Percentiles rank a stretch among this genome's conserved stretches.
phyloP scores from a whole-genome alignment of 2,329 filamentous ascomycete species.

The Fusarium ambrosium region DNA sequence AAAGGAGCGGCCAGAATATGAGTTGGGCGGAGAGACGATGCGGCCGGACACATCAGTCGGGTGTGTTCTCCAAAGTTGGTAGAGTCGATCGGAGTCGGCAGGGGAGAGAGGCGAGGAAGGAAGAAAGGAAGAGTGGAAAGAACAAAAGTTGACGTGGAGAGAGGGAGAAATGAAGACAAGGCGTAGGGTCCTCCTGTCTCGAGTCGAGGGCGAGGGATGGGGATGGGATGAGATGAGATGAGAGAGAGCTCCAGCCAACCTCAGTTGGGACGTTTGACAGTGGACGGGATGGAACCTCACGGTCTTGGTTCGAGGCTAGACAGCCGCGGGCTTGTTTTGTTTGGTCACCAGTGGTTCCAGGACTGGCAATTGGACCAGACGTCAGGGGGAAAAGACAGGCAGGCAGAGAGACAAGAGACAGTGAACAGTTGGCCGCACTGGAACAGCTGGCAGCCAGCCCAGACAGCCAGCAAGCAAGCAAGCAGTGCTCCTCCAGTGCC shows the following conservation, averaged over 20 bases:
- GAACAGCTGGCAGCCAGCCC: constrained; percentile 1
- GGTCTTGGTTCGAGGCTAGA: constrained; percentile 19
- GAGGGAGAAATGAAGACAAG: constrained; percentile 27
- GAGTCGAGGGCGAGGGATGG: constrained; percentile 32
- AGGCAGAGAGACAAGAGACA: not conserved
- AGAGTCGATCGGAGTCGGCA: constrained; percentile 27
- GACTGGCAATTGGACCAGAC: constrained; percentile 15
- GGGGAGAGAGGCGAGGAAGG: constrained; percentile 17
- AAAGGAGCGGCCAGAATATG: constrained; percentile 44
- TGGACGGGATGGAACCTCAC: constrained; percentile 30
- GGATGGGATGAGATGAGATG: constrained; percentile 38
- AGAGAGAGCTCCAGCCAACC: constrained; percentile 27
- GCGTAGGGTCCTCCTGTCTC: not conserved
- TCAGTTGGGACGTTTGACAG: constrained; percentile 31
- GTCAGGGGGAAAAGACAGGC: constrained; percentile 3
- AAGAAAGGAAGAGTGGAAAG: constrained; percentile 2
- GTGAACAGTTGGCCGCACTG: constrained; percentile 28
- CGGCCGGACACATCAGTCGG: constrained; percentile 51
- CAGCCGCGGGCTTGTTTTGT: constrained; percentile 16
- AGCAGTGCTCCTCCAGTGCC: not conserved
- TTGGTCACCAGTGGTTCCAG: constrained; percentile 12
- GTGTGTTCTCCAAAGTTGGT: constrained; percentile 22
- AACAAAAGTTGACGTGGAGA: constrained; percentile 15
- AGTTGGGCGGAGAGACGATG: constrained; percentile 42
- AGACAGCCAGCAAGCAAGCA: not conserved